Base-by-base conservation (phyloP, 805 yeast species). In the Pichia nakasei region DNA sequence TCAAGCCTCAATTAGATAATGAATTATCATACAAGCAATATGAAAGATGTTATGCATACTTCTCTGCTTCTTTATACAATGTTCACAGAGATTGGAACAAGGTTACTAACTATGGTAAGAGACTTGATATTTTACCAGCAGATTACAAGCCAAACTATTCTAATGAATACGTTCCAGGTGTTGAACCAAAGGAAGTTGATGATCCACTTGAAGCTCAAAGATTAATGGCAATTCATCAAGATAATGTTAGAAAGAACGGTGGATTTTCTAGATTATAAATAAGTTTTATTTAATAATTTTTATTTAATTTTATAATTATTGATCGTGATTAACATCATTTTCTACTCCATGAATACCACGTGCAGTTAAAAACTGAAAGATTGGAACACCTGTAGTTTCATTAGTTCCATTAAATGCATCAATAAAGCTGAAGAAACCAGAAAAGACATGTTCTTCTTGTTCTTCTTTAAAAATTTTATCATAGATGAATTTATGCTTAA, bases 381-480 rank as follows among this genome's bases (percentile, higher is more conserved):
- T 73, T 29, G 76, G 76, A 36, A 78, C 78, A 19, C 80, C 85
- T 26, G 46, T 55, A 9, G 48, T 52, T 31, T 59, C 60, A 35
- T 75, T 75, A 22, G 75, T 73, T 24, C 76, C 76, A 33, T 76
- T 75, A 60, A 82, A 87, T 33, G 83, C 78, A 63, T 91, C 98
- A 52, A 93, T 82, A 60, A 85, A 91, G 37, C 85, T 84, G 63
- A 85, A 93, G 59, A 93, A 91, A 1, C 95, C 95, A 51, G 87
- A 81, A 66, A 85, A 89, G 4, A 82, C 83, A 57, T 88, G 86
- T 55, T 88, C 97, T 56, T 78, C 77, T 37, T 77, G 82, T 63
- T 93, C 98, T 64, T 89, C 96, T 36, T 76, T 79, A 58, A 91
- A 91, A 47, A 93, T 88, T 62, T 88, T 86, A 57, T 89, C 96